These are phyloP conservation scores for Vararia minispora DNA, from an alignment of 768 basidiomycete genomes.

Conservation along the genomic window DNA sequence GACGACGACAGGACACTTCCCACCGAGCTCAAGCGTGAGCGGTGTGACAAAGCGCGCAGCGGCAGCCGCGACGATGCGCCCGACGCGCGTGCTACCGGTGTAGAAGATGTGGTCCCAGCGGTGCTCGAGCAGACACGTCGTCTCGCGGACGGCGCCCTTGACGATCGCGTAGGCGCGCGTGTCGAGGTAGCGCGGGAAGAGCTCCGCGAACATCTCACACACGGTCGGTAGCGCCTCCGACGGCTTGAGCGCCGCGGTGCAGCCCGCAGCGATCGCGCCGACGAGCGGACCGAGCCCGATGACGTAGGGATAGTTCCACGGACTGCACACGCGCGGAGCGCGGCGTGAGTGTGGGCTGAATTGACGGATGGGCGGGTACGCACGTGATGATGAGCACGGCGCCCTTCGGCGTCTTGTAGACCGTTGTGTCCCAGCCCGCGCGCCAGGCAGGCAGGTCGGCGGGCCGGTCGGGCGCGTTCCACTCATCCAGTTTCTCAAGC, in stretches of 20 bases:
- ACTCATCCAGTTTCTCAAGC: slow-evolving; percentile 16
- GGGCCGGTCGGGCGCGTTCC: slow-evolving; percentile 15
- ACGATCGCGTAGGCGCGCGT: slow-evolving; percentile 13
- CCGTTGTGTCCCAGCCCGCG: slow-evolving; percentile 14
- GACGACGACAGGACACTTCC: slow-evolving; percentile 29
- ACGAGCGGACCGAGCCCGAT: slow-evolving; percentile 10
- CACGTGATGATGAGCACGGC: slow-evolving; percentile 15
- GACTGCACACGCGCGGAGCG: slow-evolving; percentile 1
- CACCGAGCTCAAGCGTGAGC: slow-evolving; percentile 44
- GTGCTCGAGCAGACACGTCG: slow-evolving; percentile 24
- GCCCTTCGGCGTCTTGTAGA: slow-evolving; percentile 18
- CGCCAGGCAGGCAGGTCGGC: slow-evolving; percentile 7
- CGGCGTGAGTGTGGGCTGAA: background rate
- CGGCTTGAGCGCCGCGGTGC: slow-evolving; percentile 19
- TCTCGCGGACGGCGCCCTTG: slow-evolving; percentile 17
- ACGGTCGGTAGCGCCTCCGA: slow-evolving; percentile 17
- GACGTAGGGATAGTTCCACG: slow-evolving; percentile 13
- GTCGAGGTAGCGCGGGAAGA: slow-evolving; percentile 23
- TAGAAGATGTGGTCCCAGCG: slow-evolving; percentile 35
- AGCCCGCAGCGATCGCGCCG: slow-evolving; percentile 22
- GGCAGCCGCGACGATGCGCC: slow-evolving; percentile 36
- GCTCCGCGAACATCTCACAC: slow-evolving; percentile 14
- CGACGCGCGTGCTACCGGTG: slow-evolving; percentile 34
- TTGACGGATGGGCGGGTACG: background rate
- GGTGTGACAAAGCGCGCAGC: slow-evolving; percentile 46